Evolutionary conservation across 495 filamentous ascomycete species (phyloP).

Genomic region (Tetracladium marchalianum): DNA sequence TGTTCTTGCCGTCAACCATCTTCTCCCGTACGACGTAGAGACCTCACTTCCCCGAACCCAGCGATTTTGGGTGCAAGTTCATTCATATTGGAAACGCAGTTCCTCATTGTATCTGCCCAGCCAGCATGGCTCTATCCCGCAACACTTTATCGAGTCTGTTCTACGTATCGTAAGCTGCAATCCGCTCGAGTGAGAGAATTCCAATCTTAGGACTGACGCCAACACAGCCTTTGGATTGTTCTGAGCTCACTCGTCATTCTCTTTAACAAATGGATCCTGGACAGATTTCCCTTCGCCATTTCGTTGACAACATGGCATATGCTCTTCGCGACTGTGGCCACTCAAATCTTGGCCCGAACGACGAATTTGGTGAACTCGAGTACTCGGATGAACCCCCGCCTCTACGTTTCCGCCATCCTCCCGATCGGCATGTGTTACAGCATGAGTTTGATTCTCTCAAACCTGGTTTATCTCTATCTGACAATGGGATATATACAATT

Average conservation of each 20-base stretch:
- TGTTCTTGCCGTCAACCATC: too few species aligned
- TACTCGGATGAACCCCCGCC: constrained; percentile 55
- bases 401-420: constrained; percentile 62
- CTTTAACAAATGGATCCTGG: constrained; percentile 91
- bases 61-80: too few species aligned
- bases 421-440: constrained; percentile 68
- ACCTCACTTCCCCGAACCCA: too few species aligned
- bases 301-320: constrained; percentile 70
- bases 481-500: constrained; percentile 75
- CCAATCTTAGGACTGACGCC: too few species aligned
- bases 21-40: too few species aligned
- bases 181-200: too few species aligned
- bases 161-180: too few species aligned
- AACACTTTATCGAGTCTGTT: too few species aligned
- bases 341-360: constrained; percentile 60
- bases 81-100: too few species aligned
- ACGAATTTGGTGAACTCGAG: constrained; percentile 57
- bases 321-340: constrained; percentile 60
- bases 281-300: constrained; percentile 38
- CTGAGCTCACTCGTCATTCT: constrained; percentile 82
- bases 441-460: constrained; percentile 61
- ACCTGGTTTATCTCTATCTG: constrained; percentile 65
- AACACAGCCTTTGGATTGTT: too few species aligned
- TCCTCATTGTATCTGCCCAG: too few species aligned
- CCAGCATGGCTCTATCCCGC: too few species aligned